These are phyloP conservation scores for Discostella pseudostelligera DNA, from an alignment of 108 stramenopile genomes.

Conservation along the genomic window DNA sequence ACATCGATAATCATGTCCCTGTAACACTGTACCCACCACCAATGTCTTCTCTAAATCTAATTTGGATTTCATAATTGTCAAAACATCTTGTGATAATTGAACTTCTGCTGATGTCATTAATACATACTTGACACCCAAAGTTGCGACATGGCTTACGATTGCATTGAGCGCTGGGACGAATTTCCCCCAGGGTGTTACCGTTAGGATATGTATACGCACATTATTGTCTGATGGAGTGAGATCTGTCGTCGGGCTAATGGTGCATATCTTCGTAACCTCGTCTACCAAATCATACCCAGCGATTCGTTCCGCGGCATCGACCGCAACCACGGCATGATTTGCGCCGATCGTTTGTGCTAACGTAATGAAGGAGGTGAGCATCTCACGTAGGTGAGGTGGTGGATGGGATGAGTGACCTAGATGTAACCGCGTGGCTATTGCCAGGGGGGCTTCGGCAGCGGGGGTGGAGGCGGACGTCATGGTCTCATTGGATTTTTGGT, in stretches of 20 bases:
- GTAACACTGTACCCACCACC: constrained; percentile 87
- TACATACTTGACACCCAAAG: constrained; percentile 34
- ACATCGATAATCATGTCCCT: constrained; percentile 76
- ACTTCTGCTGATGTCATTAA: constrained; percentile 86
- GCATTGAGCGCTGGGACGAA: constrained; percentile 92
- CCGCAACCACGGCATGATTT: constrained; percentile 57
- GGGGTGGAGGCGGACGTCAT: not conserved
- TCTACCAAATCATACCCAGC: constrained; percentile 57
- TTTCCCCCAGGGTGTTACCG: constrained; percentile 91
- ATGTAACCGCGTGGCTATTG: constrained; percentile 79
- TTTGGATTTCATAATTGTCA: constrained; percentile 48
- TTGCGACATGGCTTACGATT: constrained; percentile 45
- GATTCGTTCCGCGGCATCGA: constrained; percentile 63
- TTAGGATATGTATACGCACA: constrained; percentile 53
- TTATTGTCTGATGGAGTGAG: not conserved
- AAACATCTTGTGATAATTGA: constrained; percentile 27
- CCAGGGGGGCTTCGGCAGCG: not conserved
- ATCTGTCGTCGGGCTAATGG: not conserved
- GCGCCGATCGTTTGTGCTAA: constrained; percentile 23
- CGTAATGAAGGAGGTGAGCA: constrained; percentile 36
- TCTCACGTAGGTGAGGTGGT: constrained; percentile 25
- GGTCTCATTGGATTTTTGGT: too few relatives aligned
- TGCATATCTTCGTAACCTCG: constrained; percentile 40
- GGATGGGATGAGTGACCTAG: constrained; percentile 63
- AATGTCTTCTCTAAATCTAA: constrained; percentile 66